Conservation (phyloP, 163 green algal genomes). For the Volvox carteri region DNA sequence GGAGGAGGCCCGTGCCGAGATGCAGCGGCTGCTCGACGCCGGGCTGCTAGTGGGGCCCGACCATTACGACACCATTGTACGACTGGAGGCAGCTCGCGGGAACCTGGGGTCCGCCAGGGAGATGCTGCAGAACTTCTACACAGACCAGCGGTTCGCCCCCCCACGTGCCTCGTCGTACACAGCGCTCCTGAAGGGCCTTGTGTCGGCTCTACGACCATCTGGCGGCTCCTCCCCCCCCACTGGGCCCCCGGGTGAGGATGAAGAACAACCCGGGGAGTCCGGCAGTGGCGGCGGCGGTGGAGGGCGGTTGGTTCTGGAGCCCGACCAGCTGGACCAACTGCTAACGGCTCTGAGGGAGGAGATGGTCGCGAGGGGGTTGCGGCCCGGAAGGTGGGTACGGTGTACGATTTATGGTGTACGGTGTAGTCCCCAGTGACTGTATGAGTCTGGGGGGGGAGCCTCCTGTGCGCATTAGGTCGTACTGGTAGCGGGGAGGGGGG, state of each 20-base stretch:
- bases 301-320: not conserved
- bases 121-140: slow-evolving; percentile 27
- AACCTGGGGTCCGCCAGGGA: not conserved
- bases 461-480: too few species aligned
- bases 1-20: slow-evolving; percentile 26
- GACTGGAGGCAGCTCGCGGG: slow-evolving; percentile 33
- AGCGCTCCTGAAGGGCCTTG: slow-evolving; percentile 62
- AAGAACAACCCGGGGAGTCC: not conserved
- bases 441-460: too few species aligned
- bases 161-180: slow-evolving; percentile 56
- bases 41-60: not conserved
- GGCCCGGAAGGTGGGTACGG: slow-evolving; percentile 51
- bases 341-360: slow-evolving; percentile 50
- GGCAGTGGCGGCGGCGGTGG: not conserved
- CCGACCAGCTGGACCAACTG: slow-evolving; percentile 10
- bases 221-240: not conserved
- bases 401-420: too few species aligned
- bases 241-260: not conserved
- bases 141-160: not conserved
- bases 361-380: slow-evolving; percentile 63
- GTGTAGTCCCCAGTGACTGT: too few species aligned
- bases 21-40: slow-evolving; percentile 39
- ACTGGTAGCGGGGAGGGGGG: not conserved
- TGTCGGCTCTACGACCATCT: slow-evolving; percentile 44
- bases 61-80: slow-evolving; percentile 47